A percentile compares a stretch with the other conserved stretches of the same genome.
These are phyloP conservation scores for Litsea cubeba DNA, from an alignment of 164 flowering plant species.

Conservation along the genomic window DNA sequence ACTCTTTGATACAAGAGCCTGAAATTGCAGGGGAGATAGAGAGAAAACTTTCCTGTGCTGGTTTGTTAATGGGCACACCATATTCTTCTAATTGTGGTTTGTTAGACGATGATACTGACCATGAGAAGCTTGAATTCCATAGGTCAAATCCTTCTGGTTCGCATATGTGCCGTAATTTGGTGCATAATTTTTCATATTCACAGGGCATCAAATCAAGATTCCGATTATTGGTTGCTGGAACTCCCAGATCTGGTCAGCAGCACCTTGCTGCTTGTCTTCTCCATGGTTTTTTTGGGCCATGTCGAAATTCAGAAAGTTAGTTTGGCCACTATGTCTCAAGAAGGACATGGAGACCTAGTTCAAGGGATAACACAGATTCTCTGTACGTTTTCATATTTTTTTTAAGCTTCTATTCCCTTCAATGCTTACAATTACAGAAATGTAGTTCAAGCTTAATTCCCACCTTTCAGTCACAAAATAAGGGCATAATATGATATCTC, in stretches of 20 bases:
- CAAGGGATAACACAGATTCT: slow-evolving; percentile 67
- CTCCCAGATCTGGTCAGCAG: slow-evolving; percentile 70
- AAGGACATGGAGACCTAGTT: slow-evolving; percentile 77
- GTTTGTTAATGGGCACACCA: slow-evolving; percentile 38
- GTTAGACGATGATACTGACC: slow-evolving; percentile 22
- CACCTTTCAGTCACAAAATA: too few species aligned
- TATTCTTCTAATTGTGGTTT: slow-evolving; percentile 24
- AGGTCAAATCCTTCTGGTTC: slow-evolving; percentile 15
- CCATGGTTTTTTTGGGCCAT: slow-evolving; percentile 71
- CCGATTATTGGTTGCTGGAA: slow-evolving; percentile 73
- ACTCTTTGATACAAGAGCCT: slow-evolving; percentile 46
- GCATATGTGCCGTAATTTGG: slow-evolving; percentile 14
- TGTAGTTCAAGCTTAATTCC: neutral
- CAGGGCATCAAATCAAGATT: slow-evolving; percentile 47
- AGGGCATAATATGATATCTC: neutral
- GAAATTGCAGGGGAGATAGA: slow-evolving; percentile 51
- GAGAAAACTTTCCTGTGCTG: slow-evolving; percentile 38
- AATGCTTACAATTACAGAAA: too few species aligned
- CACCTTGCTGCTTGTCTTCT: slow-evolving; percentile 91
- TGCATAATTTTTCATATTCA: slow-evolving; percentile 24
- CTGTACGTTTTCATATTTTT: slow-evolving; percentile 41
- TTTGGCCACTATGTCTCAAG: slow-evolving; percentile 84
- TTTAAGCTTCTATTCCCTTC: neutral
- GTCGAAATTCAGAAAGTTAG: slow-evolving; percentile 71
- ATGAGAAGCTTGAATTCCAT: slow-evolving; percentile 17